Percentiles rank a stretch among this genome's conserved stretches.
These are phyloP conservation scores for Juglanconis juglandina DNA, from an alignment of 2,329 filamentous ascomycete species.

Conservation along the genomic window DNA sequence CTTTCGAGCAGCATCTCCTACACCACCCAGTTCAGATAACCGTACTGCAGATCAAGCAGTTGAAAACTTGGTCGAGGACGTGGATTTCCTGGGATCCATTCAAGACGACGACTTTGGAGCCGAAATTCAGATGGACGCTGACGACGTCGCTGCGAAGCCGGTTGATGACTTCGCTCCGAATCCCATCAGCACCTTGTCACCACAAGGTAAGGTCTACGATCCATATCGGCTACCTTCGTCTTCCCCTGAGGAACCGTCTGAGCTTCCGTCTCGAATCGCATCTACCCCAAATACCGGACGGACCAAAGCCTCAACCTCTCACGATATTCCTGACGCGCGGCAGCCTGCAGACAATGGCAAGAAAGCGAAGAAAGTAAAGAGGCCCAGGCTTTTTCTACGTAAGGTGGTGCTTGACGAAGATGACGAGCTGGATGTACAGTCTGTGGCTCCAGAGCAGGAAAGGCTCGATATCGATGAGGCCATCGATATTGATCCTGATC, in stretches of 20 bases:
- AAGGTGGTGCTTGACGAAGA: slow-evolving; percentile 9
- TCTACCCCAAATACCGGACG: background rate
- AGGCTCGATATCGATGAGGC: background rate
- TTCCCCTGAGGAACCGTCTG: background rate
- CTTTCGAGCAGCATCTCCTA: background rate
- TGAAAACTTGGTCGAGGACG: background rate
- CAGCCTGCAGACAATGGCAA: background rate
- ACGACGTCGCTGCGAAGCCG: background rate
- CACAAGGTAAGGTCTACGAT: background rate
- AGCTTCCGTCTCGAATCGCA: background rate
- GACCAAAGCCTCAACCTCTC: too few relatives aligned
- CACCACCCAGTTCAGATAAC: background rate
- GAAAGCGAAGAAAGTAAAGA: background rate
- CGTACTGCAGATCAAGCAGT: background rate
- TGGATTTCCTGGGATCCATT: background rate
- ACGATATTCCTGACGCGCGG: background rate
- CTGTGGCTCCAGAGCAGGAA: background rate
- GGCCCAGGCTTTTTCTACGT: background rate
- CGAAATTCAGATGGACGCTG: background rate
- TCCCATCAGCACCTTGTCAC: background rate
- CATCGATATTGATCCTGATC: background rate
- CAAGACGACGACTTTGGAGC: background rate
- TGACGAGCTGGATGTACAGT: background rate
- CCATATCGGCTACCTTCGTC: slow-evolving; percentile 10
- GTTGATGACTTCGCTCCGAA: background rate